phyloP scores from a whole-genome alignment of 805 yeast species.

The Dipodascus geniculatus region DNA sequence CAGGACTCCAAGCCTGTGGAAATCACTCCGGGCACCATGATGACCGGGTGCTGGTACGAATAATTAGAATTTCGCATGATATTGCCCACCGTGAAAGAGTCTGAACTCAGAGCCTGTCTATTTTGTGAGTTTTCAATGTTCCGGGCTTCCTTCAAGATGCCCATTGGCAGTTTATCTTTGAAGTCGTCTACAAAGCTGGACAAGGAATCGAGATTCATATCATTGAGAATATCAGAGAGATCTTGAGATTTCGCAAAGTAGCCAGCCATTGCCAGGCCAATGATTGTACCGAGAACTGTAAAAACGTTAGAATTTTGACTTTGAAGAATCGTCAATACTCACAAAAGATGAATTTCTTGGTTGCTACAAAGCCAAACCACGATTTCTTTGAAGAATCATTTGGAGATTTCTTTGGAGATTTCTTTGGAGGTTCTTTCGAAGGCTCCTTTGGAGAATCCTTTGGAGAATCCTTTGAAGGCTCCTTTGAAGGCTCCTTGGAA shows the following conservation, averaged over 20 bases:
- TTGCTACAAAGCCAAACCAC: background rate
- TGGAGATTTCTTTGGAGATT: too few relatives aligned
- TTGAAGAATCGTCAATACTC: too few relatives aligned
- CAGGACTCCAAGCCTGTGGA: conserved; percentile 93
- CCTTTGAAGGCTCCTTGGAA: too few relatives aligned
- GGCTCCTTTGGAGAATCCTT: too few relatives aligned
- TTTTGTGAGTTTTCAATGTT: conserved; percentile 38
- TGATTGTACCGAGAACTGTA: conserved; percentile 48
- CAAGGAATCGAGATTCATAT: conserved; percentile 43
- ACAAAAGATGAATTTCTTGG: background rate
- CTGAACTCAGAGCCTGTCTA: conserved; percentile 31
- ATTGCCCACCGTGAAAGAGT: conserved; percentile 81
- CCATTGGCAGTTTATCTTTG: conserved; percentile 60
- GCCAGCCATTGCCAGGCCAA: conserved; percentile 57
- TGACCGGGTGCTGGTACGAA: conserved; percentile 59
- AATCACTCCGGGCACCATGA: conserved; percentile 92
- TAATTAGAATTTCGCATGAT: conserved; percentile 41
- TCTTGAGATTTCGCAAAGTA: conserved; percentile 41
- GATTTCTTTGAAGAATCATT: too few relatives aligned
- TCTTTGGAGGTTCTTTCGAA: too few relatives aligned
- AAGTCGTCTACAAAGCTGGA: conserved; percentile 56
- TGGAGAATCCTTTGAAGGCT: too few relatives aligned
- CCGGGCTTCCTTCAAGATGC: conserved; percentile 46
- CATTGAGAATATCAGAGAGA: conserved; percentile 37
- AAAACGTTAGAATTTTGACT: background rate